phyloP scores from a whole-genome alignment of 805 yeast species.

The Ogataea wickerhamii region DNA sequence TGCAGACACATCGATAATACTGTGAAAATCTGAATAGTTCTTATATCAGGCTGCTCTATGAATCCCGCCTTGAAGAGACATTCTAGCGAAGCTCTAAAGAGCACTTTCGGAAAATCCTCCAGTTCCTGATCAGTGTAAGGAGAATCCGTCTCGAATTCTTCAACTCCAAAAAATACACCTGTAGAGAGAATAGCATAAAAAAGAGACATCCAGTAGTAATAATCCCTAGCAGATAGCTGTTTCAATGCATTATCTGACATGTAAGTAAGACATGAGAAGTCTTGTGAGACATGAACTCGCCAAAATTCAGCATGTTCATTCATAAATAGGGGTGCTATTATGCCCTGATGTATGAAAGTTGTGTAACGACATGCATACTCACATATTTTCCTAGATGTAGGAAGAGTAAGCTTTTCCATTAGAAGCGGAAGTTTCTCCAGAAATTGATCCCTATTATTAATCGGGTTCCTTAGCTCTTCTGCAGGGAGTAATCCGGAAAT shows the following conservation, averaged over 20 bases:
- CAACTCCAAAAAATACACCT: conserved; percentile 23
- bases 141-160: conserved; percentile 8
- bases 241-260: conserved; percentile 11
- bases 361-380: conserved; percentile 22
- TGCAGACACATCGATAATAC: conserved; percentile 25
- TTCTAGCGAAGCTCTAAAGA: conserved; percentile 23
- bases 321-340: conserved; percentile 20
- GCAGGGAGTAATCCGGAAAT: conserved; percentile 20
- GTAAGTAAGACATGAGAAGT: conserved; percentile 11
- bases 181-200: conserved; percentile 22
- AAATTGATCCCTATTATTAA: conserved; percentile 10
- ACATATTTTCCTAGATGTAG: conserved; percentile 18
- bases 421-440: conserved; percentile 8
- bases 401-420: conserved; percentile 9
- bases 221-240: conserved; percentile 14
- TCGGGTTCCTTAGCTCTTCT: conserved; percentile 8
- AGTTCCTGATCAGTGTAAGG: conserved; percentile 14
- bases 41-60: conserved; percentile 23
- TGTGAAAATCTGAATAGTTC: conserved; percentile 23
- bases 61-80: conserved; percentile 21
- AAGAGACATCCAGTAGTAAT: conserved; percentile 26
- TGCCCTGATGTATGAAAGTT: conserved; percentile 24
- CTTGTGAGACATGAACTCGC: conserved; percentile 11
- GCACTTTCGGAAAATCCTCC: conserved; percentile 15
- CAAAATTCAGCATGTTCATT: conserved; percentile 23